Evolutionary conservation across 1,284 basidiomycete genomes (phyloP).

Genomic region (Pyrrhoderma lamaoense): DNA sequence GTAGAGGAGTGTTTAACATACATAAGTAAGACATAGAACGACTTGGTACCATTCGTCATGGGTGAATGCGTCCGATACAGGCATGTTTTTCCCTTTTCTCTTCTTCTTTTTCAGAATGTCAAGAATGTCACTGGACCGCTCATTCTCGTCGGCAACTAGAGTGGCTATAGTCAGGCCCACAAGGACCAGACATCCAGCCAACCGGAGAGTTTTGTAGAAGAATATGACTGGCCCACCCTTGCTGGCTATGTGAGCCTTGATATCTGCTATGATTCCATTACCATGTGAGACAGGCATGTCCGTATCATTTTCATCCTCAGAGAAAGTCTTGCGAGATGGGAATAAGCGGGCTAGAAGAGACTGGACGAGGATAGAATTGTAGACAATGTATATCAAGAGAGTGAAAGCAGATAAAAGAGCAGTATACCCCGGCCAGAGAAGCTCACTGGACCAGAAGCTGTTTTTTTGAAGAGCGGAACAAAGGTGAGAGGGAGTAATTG

Average conservation of each 20-base stretch:
- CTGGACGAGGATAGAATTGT: slow-evolving; percentile 19
- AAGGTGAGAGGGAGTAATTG: too few species aligned
- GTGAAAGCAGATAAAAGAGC: slow-evolving; percentile 25
- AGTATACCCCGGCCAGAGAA: slow-evolving; percentile 27
- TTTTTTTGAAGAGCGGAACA: not conserved
- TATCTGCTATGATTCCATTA: slow-evolving; percentile 21
- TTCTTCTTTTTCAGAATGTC: slow-evolving; percentile 14
- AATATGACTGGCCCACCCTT: slow-evolving; percentile 29
- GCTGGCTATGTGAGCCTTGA: slow-evolving; percentile 24
- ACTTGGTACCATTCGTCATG: slow-evolving; percentile 23
- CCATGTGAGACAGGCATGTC: not conserved
- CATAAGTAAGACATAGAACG: slow-evolving; percentile 22
- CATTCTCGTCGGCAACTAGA: slow-evolving; percentile 23
- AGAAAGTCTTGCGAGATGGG: slow-evolving; percentile 2
- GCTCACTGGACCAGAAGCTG: slow-evolving; percentile 24
- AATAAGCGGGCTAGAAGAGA: slow-evolving; percentile 15
- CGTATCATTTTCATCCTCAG: slow-evolving; percentile 1
- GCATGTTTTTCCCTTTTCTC: slow-evolving; percentile 12
- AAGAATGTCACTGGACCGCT: slow-evolving; percentile 5
- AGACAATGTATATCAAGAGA: slow-evolving; percentile 25
- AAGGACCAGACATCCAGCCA: slow-evolving; percentile 32
- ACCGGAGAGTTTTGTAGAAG: slow-evolving; percentile 30
- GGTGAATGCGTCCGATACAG: slow-evolving; percentile 12
- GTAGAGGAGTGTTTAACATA: slow-evolving; percentile 13
- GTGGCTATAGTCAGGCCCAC: slow-evolving; percentile 31